Evolutionary conservation across 257 asterid species (phyloP), one percentile per base, ranked within the genome.

Genomic region (Solanum clarkiae): DNA sequence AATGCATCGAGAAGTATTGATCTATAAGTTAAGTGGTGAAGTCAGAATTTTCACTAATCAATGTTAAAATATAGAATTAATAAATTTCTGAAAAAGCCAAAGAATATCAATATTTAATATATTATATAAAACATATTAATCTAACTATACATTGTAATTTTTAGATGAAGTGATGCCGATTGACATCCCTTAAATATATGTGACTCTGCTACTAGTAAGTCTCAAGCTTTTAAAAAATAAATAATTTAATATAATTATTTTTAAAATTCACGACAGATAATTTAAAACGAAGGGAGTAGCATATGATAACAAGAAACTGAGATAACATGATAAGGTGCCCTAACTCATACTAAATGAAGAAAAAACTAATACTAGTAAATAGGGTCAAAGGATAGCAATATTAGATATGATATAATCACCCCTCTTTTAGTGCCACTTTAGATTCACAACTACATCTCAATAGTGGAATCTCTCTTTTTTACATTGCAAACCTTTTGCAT

Each of bases 371-470:
- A 36, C 42, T 36, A 32, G 36, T 32, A 18, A 89, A 92, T 91
- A 91, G 95, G 90, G 90, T 86, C 84, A 89, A 75, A 88, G 84
- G 86, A 87, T 88, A 87, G 88, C 86, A 90, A 91, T 26, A 75
- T 24, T 49, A 26, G 3, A 49, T 8, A 10, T 74, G 7, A 49
- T 40, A 71, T 86, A 84, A 90, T 93, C 91, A 93, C 72, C 86
- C 65, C 79, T 5, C 90, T 90, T 66, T 86, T 85, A 91, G 88
- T 88, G 86, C 90, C 81, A 92, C 98, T 93, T 93, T 87, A 89
- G 92, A 90, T 88, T 84, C 89, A 84, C 90, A 84, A 32, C 88
- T 80, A 87, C 89, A 87, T 56, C 79, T 51, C 83, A 55, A 47
- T 8, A 86, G 84, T 83, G 49, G 63, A 36, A 24, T 84, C 81